phyloP scores from a whole-genome alignment of 768 basidiomycete species.

The Psilocybe tampanensis region DNA sequence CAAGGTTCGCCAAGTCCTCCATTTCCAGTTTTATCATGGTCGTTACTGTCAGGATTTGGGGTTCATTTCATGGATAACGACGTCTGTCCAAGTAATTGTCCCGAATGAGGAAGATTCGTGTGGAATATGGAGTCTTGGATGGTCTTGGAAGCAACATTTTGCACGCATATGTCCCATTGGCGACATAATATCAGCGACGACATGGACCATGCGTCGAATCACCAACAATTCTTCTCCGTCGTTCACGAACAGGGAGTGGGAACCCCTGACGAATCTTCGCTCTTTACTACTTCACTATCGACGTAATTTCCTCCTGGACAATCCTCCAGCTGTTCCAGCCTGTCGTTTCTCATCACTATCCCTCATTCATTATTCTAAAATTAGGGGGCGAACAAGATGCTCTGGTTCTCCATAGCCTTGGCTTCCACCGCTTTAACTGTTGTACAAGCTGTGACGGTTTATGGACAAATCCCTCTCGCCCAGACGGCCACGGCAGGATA shows the following conservation, averaged over 20 bases:
- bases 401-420: constrained; percentile 10
- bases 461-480: constrained; percentile 33
- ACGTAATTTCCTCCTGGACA: background rate
- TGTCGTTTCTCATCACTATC: constrained; percentile 8
- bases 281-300: background rate
- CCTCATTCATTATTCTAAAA: background rate
- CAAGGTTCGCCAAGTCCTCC: background rate
- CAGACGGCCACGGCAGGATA: constrained; percentile 28
- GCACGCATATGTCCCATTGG: too few relatives aligned
- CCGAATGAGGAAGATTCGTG: too few relatives aligned
- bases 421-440: constrained; percentile 14
- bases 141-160: too few relatives aligned
- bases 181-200: background rate
- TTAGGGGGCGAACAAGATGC: constrained; percentile 2
- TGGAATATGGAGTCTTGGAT: too few relatives aligned
- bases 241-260: too few relatives aligned
- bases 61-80: background rate
- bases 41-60: background rate
- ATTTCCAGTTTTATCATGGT: background rate
- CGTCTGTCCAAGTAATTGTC: too few relatives aligned
- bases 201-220: too few relatives aligned
- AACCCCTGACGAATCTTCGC: background rate
- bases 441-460: constrained; percentile 26
- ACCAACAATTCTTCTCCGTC: too few relatives aligned
- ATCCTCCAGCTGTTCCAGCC: background rate